Evolutionary conservation across 768 basidiomycete species (phyloP), one percentile per base, ranked within the genome.

Genomic region (Lactarius trivialis): DNA sequence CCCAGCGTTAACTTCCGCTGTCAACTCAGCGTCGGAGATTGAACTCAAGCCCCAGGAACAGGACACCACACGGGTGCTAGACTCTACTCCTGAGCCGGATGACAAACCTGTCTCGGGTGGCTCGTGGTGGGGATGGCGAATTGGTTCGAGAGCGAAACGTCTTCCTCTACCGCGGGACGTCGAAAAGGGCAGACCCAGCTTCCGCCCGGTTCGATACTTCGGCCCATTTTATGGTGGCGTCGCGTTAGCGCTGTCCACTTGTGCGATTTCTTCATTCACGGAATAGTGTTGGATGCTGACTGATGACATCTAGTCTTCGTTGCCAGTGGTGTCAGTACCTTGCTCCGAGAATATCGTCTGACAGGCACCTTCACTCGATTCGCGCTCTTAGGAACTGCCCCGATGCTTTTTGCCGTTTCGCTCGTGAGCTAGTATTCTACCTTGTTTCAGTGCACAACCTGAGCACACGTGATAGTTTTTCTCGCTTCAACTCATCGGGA

Each of bases 141-240:
- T 66, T 60, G 60, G 67, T 7, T 60, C 76, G 65, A 75, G 75
- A 55, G 48, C 77, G 33, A 62, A 73, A 7, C 56, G 68, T 21
- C 56, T 67, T 1, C 57, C 58, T 4, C 41, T 52, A 5, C 34
- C 34, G 8, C 36, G 39, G 21, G 87, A 88, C 65, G 65, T 77
- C 11, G 88, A 89, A 74, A 81, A 81, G 64, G 80, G 76, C 0
- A 64, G 73, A 41, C 74, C 71, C 3, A 70, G 66, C 28, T 9
- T 65, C 21, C 66, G 75, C 3, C 75, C 75, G 0, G 69, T 81
- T 21, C 80, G 83, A 28, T 77, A 89, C 37, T 82, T 89, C 58
- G 89, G 88, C 2, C 89, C 90, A 1, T 66, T 88, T 9, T 90
- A 91, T 68, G 78, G 79, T 32, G 89, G 89, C n/a, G 68, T 91